Evolutionary conservation across 345 rosid species (phyloP), one percentile per base, ranked within the genome.

Genomic region (Citrus mangshanensis): DNA sequence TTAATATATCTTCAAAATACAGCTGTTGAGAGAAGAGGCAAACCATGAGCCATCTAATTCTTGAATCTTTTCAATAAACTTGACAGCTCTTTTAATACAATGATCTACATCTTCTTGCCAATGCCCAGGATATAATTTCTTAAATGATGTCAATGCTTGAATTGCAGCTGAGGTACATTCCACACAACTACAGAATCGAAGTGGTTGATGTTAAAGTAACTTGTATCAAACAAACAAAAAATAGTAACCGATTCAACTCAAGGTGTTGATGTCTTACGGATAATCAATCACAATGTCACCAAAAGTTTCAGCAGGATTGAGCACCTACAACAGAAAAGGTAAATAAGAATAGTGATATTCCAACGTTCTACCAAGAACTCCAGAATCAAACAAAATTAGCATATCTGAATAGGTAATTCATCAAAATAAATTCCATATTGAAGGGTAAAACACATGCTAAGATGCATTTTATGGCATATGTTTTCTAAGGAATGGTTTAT

Each of bases 301-400:
- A 88, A 96, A 96, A 54, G 99, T 94, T 89, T 96, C 99, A 19
- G 99, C 99, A 27, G 98, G 98, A 81, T 96, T 96, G 84, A 96
- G 85, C 80, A 91, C 71, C 99, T 96, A 90, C 74, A 69, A 77
- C 37, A 77, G 63, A 78, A 77, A 83, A 70, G 51, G 13, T 46
- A 42, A 16, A 74, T 34, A 77, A 61, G 9, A 54, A 21, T 27
- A 60, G 21, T 13, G 27, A 69, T 27, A 38, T n/a, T 65, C 60
- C 62, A 22, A 78, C 6, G 8, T n/a, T 51, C 63, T 9, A 6
- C n/a, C 42, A 14, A n/a, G 68, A 63, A 74, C n/a, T 56, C 37
- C 67, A 65, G 67, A 37, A 79, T 68, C 1, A 30, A 16, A n/a
- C 35, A 71, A 73, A 49, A 51, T n/a, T 46, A 10, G 22, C 42